These are phyloP conservation scores for Lactarius hengduanensis DNA, from an alignment of 768 basidiomycete genomes.

Conservation along the genomic window DNA sequence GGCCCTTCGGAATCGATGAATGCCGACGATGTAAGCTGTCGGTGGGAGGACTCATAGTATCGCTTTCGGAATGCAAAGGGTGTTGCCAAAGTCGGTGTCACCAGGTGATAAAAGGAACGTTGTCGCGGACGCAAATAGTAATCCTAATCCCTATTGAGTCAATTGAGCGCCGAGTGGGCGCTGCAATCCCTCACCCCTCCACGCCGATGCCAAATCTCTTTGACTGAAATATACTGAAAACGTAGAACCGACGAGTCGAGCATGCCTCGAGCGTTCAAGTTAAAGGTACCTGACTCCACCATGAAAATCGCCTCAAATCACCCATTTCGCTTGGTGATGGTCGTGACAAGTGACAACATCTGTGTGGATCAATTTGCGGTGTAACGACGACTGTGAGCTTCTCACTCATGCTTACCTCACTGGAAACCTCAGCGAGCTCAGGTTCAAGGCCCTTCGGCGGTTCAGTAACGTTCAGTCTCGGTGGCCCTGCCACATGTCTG, in stretches of 20 bases:
- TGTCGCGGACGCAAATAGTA: neutral
- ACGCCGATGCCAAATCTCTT: neutral
- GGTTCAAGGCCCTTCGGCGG: too few relatives aligned
- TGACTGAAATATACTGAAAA: neutral
- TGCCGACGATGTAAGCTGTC: neutral
- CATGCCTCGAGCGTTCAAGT: too few relatives aligned
- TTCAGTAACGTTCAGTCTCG: neutral
- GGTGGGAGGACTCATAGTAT: slow-evolving; percentile 1
- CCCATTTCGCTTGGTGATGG: too few relatives aligned
- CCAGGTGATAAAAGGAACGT: neutral
- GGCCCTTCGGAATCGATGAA: slow-evolving; percentile 2
- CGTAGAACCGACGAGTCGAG: neutral
- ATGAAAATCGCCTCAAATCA: too few relatives aligned
- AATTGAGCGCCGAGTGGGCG: neutral
- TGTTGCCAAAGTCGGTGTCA: neutral
- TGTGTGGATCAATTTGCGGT: too few relatives aligned
- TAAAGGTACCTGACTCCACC: too few relatives aligned
- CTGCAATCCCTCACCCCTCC: neutral
- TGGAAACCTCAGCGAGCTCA: neutral
- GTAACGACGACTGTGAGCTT: too few relatives aligned
- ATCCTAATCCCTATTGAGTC: neutral
- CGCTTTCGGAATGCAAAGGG: neutral
- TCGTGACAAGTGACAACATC: too few relatives aligned
- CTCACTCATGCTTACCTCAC: neutral
- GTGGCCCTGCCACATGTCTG: neutral